phyloP scores from a whole-genome alignment of 2,329 filamentous ascomycete genomes.

The Cordyceps pruinosa region DNA sequence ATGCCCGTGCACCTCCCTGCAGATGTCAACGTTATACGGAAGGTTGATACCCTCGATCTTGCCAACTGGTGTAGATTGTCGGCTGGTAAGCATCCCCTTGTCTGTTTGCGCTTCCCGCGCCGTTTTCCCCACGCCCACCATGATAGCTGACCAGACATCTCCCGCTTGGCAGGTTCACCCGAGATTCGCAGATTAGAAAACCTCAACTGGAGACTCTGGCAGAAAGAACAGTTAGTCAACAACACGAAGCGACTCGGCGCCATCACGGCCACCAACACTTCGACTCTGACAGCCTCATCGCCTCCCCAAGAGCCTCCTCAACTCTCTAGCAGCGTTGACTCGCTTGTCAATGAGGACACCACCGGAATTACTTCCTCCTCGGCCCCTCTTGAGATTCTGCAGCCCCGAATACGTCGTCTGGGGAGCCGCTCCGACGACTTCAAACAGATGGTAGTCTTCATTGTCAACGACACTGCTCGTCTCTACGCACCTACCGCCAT shows the following conservation, averaged over 20 bases:
- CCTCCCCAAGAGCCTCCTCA: conserved; percentile 55
- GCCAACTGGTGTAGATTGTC: background rate
- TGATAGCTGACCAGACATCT: background rate
- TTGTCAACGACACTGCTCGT: conserved; percentile 75
- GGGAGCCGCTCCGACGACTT: conserved; percentile 88
- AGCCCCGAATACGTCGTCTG: conserved; percentile 61
- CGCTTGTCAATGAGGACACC: conserved; percentile 60
- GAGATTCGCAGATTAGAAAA: too few relatives aligned
- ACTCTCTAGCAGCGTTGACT: conserved; percentile 72
- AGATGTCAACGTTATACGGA: background rate
- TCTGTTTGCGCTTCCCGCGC: background rate
- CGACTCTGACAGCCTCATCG: conserved; percentile 39
- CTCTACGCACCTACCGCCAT: conserved; percentile 35
- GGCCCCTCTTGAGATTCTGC: conserved; percentile 51
- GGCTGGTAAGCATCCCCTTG: background rate
- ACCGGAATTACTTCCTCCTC: conserved; percentile 49
- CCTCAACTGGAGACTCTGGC: too few relatives aligned
- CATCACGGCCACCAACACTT: conserved; percentile 33
- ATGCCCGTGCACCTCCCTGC: background rate
- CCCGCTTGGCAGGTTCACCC: background rate
- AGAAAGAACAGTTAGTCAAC: conserved; percentile 67
- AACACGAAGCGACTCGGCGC: conserved; percentile 57
- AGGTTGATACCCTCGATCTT: too few relatives aligned
- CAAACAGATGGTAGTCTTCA: conserved; percentile 88
- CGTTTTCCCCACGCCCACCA: background rate